These are phyloP conservation scores for Mallotus repandus DNA, from an alignment of 441 rosid genomes.

Conservation along the genomic window DNA sequence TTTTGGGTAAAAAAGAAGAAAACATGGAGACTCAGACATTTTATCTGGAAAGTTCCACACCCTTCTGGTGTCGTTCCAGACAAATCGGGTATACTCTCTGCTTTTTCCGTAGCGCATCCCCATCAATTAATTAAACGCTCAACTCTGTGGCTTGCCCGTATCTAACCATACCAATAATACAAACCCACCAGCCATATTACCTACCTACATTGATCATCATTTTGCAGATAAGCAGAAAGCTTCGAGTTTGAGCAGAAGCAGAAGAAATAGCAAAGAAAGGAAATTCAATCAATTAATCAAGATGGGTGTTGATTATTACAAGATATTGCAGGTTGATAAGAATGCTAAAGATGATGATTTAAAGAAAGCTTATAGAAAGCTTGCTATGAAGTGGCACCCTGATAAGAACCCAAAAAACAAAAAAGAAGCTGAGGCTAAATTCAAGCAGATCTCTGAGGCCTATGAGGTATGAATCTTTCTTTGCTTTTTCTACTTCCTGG, in stretches of 20 bases:
- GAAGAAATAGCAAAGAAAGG: background rate
- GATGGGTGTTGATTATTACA: conserved; percentile 90
- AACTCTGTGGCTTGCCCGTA: background rate
- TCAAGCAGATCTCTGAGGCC: conserved; percentile 93
- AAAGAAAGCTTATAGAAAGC: conserved; percentile 91
- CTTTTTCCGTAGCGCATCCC: background rate
- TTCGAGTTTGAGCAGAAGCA: background rate
- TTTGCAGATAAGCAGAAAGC: background rate
- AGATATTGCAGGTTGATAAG: conserved; percentile 65
- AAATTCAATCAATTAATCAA: background rate
- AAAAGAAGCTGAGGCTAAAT: conserved; percentile 88
- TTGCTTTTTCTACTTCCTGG: background rate
- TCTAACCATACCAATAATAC: background rate
- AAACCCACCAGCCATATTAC: background rate
- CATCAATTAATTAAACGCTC: background rate
- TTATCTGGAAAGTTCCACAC: conserved; percentile 41
- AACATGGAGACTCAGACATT: background rate
- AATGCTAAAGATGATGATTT: conserved; percentile 73
- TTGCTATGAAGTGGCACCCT: conserved; percentile 96
- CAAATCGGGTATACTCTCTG: background rate
- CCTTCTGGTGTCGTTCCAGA: conserved; percentile 37
- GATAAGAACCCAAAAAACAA: conserved; percentile 84
- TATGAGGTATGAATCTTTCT: conserved; percentile 52
- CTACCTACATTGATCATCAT: background rate
- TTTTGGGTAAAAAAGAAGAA: background rate